These are phyloP conservation scores for Sutorius eximius DNA, from an alignment of 1,284 basidiomycete species.

Conservation along the genomic window DNA sequence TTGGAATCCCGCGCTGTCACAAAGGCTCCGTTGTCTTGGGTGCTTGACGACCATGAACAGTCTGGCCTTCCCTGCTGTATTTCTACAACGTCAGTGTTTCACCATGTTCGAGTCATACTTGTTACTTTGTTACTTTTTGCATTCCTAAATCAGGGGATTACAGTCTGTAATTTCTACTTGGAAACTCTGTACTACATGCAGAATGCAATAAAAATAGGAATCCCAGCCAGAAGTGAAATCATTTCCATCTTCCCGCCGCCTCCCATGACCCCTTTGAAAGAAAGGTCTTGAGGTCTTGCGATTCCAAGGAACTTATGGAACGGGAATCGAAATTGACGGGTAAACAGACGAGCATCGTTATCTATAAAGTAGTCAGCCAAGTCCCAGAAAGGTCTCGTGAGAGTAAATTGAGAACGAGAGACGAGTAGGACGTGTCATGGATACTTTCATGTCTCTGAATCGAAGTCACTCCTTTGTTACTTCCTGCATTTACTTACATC, in stretches of 20 bases:
- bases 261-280: background rate
- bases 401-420: background rate
- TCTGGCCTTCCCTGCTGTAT: background rate
- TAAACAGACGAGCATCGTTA: background rate
- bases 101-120: background rate
- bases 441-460: background rate
- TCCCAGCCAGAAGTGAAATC: background rate
- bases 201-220: background rate
- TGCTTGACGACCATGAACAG: background rate
- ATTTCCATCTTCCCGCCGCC: conserved; percentile 13
- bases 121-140: background rate
- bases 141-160: too few species aligned
- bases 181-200: background rate
- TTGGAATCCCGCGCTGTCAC: background rate
- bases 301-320: background rate
- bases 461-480: too few species aligned
- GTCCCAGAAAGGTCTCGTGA: background rate
- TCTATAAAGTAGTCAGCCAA: background rate
- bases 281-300: background rate
- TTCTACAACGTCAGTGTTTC: background rate
- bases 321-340: background rate
- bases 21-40: background rate
- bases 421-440: too few species aligned
- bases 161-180: background rate
- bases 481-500: too few species aligned